phyloP scores from a whole-genome alignment of 768 basidiomycete genomes.

The Boletus rex-veris region DNA sequence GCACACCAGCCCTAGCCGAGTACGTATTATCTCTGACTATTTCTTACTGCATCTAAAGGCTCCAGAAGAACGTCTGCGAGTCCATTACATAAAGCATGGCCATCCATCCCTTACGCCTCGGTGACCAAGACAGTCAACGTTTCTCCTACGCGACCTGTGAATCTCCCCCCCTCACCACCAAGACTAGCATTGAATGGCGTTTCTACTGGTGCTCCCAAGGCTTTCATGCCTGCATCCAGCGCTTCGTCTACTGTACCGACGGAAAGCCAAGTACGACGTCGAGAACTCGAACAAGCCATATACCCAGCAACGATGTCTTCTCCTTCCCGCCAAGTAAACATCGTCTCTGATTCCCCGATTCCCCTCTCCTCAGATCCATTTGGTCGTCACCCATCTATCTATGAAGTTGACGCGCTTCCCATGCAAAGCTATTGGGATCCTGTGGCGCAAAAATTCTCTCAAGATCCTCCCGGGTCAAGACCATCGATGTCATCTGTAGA shows the following conservation, averaged over 20 bases:
- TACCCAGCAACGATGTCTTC: constrained; percentile 42
- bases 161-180: constrained; percentile 52
- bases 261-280: constrained; percentile 48
- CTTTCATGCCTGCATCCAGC: constrained; percentile 31
- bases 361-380: constrained; percentile 86
- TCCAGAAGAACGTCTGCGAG: constrained; percentile 8
- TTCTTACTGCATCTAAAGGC: constrained; percentile 10
- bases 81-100: constrained; percentile 33
- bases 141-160: constrained; percentile 21
- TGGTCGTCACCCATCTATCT: constrained; percentile 60
- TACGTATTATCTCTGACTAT: constrained; percentile 16
- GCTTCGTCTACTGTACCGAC: constrained; percentile 31
- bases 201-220: constrained; percentile 56
- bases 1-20: constrained; percentile 10
- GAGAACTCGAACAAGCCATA: constrained; percentile 47
- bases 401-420: constrained; percentile 29
- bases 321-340: constrained; percentile 21
- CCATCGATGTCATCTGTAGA: constrained; percentile 26
- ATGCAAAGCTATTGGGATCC: constrained; percentile 46
- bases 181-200: constrained; percentile 66
- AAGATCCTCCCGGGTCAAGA: constrained; percentile 20
- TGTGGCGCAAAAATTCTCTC: constrained; percentile 20
- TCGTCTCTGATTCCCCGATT: constrained; percentile 52
- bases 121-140: constrained; percentile 22
- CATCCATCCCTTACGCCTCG: constrained; percentile 43